Conservation (phyloP, 2,329 filamentous ascomycete genomes). For the Coniella vitis region DNA sequence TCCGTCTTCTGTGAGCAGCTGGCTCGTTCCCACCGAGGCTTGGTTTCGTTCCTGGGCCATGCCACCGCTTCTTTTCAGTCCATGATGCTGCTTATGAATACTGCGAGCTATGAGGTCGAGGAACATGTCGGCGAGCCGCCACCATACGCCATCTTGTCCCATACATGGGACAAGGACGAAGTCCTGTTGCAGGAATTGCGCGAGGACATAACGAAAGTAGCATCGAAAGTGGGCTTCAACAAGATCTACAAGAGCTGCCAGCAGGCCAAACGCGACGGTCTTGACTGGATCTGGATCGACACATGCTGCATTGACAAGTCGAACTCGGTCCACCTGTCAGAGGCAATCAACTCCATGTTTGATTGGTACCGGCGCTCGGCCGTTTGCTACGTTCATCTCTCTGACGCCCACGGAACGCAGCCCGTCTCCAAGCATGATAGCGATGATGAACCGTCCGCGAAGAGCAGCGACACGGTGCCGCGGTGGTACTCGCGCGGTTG, state of each 20-base stretch:
- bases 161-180: too few species aligned
- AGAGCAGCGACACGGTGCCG: neutral
- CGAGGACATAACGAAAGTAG: neutral
- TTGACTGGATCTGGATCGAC: constrained; percentile 9
- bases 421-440: neutral
- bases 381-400: constrained; percentile 3
- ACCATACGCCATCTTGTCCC: too few species aligned
- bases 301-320: constrained; percentile 10
- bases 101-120: too few species aligned
- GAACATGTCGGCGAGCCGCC: too few species aligned
- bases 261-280: neutral
- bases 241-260: too few species aligned
- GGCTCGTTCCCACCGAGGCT: too few species aligned
- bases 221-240: too few species aligned
- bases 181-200: neutral
- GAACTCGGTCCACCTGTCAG: neutral
- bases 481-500: constrained; percentile 10
- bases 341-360: constrained; percentile 7
- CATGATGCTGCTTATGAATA: too few species aligned
- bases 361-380: constrained; percentile 1
- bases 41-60: too few species aligned
- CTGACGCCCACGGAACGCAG: constrained; percentile 2
- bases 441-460: neutral
- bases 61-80: too few species aligned
- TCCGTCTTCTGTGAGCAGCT: too few species aligned